Evolutionary conservation across 108 stramenopile species (phyloP).

Genomic region (Skeletonema marinoi): DNA sequence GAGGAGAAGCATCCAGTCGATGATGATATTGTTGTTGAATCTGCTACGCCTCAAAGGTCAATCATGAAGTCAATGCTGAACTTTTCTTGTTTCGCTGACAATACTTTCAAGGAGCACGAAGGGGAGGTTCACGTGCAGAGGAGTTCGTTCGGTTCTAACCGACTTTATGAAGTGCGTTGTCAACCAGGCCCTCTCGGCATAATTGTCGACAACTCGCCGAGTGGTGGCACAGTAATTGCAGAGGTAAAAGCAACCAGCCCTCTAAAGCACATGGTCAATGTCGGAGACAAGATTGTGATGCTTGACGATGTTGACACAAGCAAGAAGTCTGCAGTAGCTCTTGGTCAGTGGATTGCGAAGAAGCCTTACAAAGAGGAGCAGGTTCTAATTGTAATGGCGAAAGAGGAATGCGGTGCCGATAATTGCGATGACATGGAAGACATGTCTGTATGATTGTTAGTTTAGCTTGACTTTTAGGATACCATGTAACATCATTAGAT

Average conservation of each 20-base stretch:
- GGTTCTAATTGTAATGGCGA: neutral
- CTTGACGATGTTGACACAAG: conserved; percentile 32
- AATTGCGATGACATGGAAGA: conserved; percentile 10
- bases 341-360: conserved; percentile 25
- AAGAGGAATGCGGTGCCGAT: neutral
- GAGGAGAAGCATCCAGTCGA: neutral
- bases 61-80: conserved; percentile 2
- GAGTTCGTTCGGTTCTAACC: neutral
- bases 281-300: conserved; percentile 34
- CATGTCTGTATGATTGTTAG: neutral
- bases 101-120: conserved; percentile 16
- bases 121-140: neutral
- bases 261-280: conserved; percentile 12
- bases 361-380: conserved; percentile 24
- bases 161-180: conserved; percentile 30
- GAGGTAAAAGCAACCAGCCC: conserved; percentile 25
- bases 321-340: conserved; percentile 3
- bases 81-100: conserved; percentile 29
- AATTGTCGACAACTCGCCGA: conserved; percentile 27
- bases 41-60: neutral
- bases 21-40: neutral
- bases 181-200: conserved; percentile 39
- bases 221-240: conserved; percentile 25
- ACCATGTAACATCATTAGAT: neutral
- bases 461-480: too few relatives aligned